Base-by-base conservation (phyloP, 2,329 filamentous ascomycete genomes). In the Penicillium decumbens region DNA sequence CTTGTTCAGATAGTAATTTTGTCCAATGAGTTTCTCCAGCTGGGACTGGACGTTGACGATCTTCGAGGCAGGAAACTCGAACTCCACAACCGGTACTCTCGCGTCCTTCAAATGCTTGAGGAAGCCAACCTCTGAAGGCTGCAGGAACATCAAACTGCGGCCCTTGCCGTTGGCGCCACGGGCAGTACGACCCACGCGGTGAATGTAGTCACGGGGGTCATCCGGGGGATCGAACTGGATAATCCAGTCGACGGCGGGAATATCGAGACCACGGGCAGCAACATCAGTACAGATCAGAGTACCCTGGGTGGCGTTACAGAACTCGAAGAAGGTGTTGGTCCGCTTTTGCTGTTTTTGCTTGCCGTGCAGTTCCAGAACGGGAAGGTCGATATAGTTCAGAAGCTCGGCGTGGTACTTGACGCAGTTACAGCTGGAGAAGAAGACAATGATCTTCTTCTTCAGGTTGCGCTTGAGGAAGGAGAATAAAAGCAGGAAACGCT, bases 341-440 rank as follows among this genome's bases (percentile, higher is more conserved):
- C 93, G 88, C 72, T 95, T 95, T 73, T 96, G 90, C 73, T 98
- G 93, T 74, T 98, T 98, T 74, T 95, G 89, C 75, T 98, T 96
- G 59, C 90, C 93, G 70, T 95, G 89, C 6, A 95, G 78, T 60
- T 89, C 87, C 38, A 95, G 79, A 2, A 95, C 88, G 4, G 88
- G 90, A 35, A 96, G 80, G 70, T 97, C 93, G 64, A 97, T 96
- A 75, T 95, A 97, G 76, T 97, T 97, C 59, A 98, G 83, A 25
- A 98, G 82, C 70, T 97, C 91, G 24, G 88, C 84, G 72, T 95
- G 90, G 74, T 97, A 98, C 70, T 95, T 95, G 64, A 97, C 92
- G 59, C 87, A 95, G 65, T 89, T 89, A 70, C 90, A 95, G 65
- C 85, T 90, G 60, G 85, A 89, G 74, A 96, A 90, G 77, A 97